Percentiles rank a stretch among this genome's conserved stretches.
Conservation (phyloP, 805 yeast species). For the Candida gorgasii region DNA sequence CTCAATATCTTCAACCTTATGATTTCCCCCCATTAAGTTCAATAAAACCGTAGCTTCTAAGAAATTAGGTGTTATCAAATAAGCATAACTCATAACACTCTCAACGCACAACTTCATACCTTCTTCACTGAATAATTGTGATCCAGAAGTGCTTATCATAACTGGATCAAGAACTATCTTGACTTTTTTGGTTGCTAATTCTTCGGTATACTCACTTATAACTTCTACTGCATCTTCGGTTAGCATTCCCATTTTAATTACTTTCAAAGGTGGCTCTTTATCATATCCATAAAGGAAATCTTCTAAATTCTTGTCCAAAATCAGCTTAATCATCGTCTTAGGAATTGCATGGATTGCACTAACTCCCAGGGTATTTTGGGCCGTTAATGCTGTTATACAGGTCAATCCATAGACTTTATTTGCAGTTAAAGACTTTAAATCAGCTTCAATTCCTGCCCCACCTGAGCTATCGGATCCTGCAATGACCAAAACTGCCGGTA, state of each 20-base stretch:
- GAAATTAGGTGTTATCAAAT: conserved; percentile 72
- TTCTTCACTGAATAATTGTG: conserved; percentile 49
- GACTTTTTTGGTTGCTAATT: conserved; percentile 25
- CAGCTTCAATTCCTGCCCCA: conserved; percentile 93
- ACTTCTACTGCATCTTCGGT: conserved; percentile 54
- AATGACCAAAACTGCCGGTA: conserved; percentile 32
- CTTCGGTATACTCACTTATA: conserved; percentile 36
- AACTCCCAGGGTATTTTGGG: conserved; percentile 64
- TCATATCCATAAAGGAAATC: conserved; percentile 50
- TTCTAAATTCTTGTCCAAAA: conserved; percentile 53
- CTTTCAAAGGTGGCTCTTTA: conserved; percentile 44
- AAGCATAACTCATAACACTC: conserved; percentile 51
- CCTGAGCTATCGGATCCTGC: conserved; percentile 88
- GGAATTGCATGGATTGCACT: conserved; percentile 48
- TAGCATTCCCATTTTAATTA: conserved; percentile 79
- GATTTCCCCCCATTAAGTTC: conserved; percentile 22
- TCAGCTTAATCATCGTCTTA: conserved; percentile 42
- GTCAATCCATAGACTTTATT: conserved; percentile 77
- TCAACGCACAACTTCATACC: conserved; percentile 46
- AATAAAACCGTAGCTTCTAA: conserved; percentile 58
- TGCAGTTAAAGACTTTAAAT: conserved; percentile 73
- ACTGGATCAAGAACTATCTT: conserved; percentile 78
- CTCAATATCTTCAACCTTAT: conserved; percentile 2
- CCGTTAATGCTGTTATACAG: conserved; percentile 76
- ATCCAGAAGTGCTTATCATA: conserved; percentile 79